Percentiles rank a stretch among this genome's conserved stretches.
phyloP scores from a whole-genome alignment of 1,139 yeast species.

The Meyerozyma athensensis region DNA sequence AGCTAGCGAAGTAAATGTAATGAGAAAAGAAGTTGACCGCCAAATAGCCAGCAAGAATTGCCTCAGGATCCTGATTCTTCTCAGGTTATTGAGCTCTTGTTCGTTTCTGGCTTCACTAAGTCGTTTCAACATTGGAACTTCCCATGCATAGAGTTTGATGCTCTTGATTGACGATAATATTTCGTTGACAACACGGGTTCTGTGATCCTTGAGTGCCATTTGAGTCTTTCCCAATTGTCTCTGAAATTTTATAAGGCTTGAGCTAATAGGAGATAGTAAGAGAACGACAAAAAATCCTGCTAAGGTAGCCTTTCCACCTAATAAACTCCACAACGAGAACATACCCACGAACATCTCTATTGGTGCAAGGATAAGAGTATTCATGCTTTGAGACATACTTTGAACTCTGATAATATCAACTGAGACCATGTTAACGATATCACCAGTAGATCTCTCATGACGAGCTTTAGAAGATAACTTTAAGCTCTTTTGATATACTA shows the following conservation, averaged over 20 bases:
- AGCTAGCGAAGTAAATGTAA: constrained; percentile 60
- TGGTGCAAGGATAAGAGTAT: constrained; percentile 56
- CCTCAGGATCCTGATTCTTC: constrained; percentile 39
- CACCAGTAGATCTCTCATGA: constrained; percentile 47
- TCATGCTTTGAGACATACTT: constrained; percentile 47
- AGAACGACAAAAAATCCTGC: constrained; percentile 54
- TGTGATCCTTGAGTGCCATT: constrained; percentile 62
- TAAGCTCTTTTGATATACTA: constrained; percentile 49
- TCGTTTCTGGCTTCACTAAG: constrained; percentile 47
- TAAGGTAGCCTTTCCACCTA: constrained; percentile 56
- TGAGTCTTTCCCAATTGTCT: constrained; percentile 51
- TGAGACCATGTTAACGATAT: constrained; percentile 53
- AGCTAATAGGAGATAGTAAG: constrained; percentile 56
- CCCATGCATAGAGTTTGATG: constrained; percentile 74
- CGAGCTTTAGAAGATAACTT: constrained; percentile 44
- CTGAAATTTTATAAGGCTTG: constrained; percentile 42
- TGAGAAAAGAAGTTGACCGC: constrained; percentile 62
- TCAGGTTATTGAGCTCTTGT: constrained; percentile 44
- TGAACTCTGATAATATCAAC: constrained; percentile 57
- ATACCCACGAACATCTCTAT: constrained; percentile 51
- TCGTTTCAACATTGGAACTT: constrained; percentile 53
- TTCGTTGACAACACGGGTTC: constrained; percentile 57
- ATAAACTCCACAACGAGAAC: constrained; percentile 48
- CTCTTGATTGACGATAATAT: constrained; percentile 61
- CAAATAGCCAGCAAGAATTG: constrained; percentile 54